Percentiles rank a stretch among this genome's conserved stretches.
phyloP scores from a whole-genome alignment of 2,329 filamentous ascomycete genomes.

The Amauroascus niger region DNA sequence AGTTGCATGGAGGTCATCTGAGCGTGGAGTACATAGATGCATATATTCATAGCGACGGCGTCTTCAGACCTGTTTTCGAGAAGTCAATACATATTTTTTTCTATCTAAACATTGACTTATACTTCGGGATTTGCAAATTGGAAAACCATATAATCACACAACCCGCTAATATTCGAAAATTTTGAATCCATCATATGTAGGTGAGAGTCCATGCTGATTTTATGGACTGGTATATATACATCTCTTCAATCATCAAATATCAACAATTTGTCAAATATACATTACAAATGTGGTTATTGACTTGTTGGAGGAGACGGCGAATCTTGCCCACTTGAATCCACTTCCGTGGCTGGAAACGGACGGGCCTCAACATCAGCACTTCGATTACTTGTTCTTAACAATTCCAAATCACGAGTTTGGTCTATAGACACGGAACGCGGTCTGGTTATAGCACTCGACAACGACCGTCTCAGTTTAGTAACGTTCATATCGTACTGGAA shows the following conservation, averaged over 20 bases:
- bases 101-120: too few relatives aligned
- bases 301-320: neutral
- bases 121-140: neutral
- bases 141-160: neutral
- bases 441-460: neutral
- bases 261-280: too few relatives aligned
- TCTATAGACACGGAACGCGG: neutral
- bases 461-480: neutral
- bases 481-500: slow-evolving; percentile 13
- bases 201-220: too few relatives aligned
- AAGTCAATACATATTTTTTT: too few relatives aligned
- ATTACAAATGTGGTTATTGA: neutral
- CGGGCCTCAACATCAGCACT: neutral
- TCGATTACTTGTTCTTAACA: too few relatives aligned
- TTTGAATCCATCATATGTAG: too few relatives aligned
- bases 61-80: too few relatives aligned
- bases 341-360: neutral
- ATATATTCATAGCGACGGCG: slow-evolving; percentile 5
- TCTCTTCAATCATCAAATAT: too few relatives aligned
- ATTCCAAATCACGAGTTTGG: neutral
- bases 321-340: neutral
- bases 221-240: too few relatives aligned
- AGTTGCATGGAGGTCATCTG: neutral
- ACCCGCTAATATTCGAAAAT: neutral
- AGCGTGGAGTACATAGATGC: neutral